Base-by-base conservation (phyloP, 2,329 filamentous ascomycete genomes). In the Ascochyta clinopodiicola region DNA sequence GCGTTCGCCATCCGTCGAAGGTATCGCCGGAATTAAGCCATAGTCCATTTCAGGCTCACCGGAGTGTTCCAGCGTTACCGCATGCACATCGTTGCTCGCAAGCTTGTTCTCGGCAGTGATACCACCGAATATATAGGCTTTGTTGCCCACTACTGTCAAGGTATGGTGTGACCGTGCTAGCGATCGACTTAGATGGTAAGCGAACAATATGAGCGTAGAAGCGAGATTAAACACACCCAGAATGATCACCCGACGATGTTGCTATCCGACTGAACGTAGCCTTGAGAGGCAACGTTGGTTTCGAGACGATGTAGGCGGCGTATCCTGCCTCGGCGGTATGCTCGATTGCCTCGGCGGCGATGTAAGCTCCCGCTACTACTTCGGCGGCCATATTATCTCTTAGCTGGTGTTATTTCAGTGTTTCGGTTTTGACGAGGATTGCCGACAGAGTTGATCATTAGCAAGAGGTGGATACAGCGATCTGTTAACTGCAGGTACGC, bases 91-190 rank as follows among this genome's bases (percentile, higher is more conserved):
- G 44, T 75, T 80, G 50, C 72, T 75, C 4, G 77, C 75, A 13
- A 78, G 55, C 24, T 69, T 63, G n/a, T 69, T 70, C 6, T 68
- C 63, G 1, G 68, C 58, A 22, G 72, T 75, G 32, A 73, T 68
- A 42, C 78, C 79, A 34, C 78, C 78, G 51, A 79, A 80, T 22
- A 81, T 73, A 59, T 78, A 80, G 5, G 78, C 77, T 58, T 77
- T 79, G 61, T 78, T 74, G 35, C 68, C 62, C 29, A 80, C 63
- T 1, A 78, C 66, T 1, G 73, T 78, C 21, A 79, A 48, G 5
- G 73, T 75, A 52, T 80, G 77, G 44, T 75, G 72, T n/a, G 69
- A 71, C 5, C 73, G 61, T 17, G 64, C 68, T 39, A 76, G 44
- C 29, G 65, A 73, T 47, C 61, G 72, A 51, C 60, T 73, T 45